A percentile compares a stretch with the other conserved stretches of the same genome.
Evolutionary conservation across 176 grass and related monocot species (phyloP).

Genomic region (Melocanna baccifera): DNA sequence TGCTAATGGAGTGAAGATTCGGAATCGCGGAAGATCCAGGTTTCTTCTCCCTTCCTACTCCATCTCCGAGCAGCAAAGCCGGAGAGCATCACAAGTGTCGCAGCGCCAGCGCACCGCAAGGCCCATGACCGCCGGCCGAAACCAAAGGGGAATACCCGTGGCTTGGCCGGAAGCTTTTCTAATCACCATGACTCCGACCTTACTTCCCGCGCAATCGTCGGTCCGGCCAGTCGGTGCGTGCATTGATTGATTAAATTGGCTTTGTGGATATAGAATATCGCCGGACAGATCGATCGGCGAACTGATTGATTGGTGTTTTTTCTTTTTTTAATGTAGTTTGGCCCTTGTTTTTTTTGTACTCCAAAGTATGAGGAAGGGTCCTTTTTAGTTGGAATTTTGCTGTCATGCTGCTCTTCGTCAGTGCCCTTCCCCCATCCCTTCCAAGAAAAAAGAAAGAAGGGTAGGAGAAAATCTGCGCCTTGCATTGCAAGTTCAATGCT

Average conservation of each 20-base stretch:
- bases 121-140: background rate
- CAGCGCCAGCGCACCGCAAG: background rate
- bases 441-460: background rate
- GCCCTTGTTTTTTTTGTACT: background rate
- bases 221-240: conserved; percentile 20
- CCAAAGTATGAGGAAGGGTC: conserved; percentile 30
- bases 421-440: background rate
- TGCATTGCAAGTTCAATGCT: background rate
- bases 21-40: background rate
- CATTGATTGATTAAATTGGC: background rate
- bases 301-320: conserved; percentile 21
- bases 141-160: conserved; percentile 17
- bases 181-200: background rate
- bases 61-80: background rate
- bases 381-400: conserved; percentile 32
- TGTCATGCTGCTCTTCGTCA: conserved; percentile 28
- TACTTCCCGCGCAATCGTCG: conserved; percentile 6
- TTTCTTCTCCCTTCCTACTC: conserved; percentile 3
- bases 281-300: conserved; percentile 14
- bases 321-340: background rate
- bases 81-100: conserved; percentile 31
- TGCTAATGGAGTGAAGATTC: conserved; percentile 25
- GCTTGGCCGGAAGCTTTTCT: conserved; percentile 16
- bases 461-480: background rate
- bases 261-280: conserved; percentile 3